Conservation (phyloP, 2,329 filamentous ascomycete genomes). For the Pseudogymnoascus pannorum region DNA sequence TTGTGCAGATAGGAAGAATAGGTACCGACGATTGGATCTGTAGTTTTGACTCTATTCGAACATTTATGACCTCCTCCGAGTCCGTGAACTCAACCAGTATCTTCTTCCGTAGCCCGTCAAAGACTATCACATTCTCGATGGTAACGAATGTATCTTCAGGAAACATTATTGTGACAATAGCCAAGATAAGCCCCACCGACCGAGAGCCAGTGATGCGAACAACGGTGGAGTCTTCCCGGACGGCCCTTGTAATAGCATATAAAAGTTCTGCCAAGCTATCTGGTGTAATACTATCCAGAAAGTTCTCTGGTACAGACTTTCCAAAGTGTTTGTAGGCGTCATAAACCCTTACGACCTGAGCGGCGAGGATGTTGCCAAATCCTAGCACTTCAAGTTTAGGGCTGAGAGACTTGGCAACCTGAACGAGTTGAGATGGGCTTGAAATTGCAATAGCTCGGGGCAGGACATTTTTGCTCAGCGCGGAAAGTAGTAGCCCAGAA, state of each 20-base stretch:
- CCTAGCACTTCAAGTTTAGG: not conserved
- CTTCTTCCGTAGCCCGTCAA: not conserved
- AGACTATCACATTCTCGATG: not conserved
- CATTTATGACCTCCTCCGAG: not conserved
- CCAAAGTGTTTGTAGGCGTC: not conserved
- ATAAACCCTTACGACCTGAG: not conserved
- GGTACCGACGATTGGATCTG: not conserved
- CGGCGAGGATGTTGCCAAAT: not conserved
- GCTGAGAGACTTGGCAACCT: slow-evolving; percentile 12
- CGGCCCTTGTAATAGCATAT: not conserved
- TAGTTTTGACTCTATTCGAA: not conserved
- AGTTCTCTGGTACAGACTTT: not conserved
- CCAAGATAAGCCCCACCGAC: not conserved
- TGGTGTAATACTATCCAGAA: not conserved
- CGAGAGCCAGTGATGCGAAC: not conserved
- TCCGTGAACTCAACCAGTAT: not conserved
- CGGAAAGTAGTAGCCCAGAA: not conserved
- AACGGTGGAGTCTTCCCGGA: not conserved
- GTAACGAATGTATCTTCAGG: not conserved
- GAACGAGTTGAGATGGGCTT: not conserved
- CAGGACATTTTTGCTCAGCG: not conserved
- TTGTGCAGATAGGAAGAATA: not conserved
- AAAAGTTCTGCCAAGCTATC: not conserved
- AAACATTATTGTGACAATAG: not conserved
- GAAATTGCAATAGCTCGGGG: not conserved